A percentile compares a stretch with the other conserved stretches of the same genome.
Conservation (phyloP, 768 basidiomycete species). For the Sporobolomyces pararoseus region DNA sequence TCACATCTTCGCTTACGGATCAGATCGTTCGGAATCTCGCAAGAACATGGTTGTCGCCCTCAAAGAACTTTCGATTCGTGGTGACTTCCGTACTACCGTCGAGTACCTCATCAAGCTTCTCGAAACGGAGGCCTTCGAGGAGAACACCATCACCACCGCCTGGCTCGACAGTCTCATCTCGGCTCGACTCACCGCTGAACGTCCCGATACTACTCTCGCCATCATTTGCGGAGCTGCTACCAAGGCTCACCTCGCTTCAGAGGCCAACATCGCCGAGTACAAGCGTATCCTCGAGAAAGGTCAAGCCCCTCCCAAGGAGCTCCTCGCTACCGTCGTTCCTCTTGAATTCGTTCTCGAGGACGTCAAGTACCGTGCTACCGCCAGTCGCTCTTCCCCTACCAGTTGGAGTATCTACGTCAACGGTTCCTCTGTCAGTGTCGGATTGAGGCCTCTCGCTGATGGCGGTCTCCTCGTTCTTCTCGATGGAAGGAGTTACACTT, state of each 20-base stretch:
- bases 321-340: constrained; percentile 75
- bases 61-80: constrained; percentile 96
- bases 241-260: constrained; percentile 85
- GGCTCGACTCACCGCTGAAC: constrained; percentile 92
- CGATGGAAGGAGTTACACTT: constrained; percentile 90
- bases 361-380: constrained; percentile 89
- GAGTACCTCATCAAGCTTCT: constrained; percentile 98
- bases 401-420: constrained; percentile 95
- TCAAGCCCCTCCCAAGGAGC: constrained; percentile 89
- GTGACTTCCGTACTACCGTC: constrained; percentile 96
- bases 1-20: constrained; percentile 94
- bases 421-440: constrained; percentile 86
- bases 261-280: constrained; percentile 87
- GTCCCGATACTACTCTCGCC: constrained; percentile 85
- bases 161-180: constrained; percentile 98
- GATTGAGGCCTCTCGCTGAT: constrained; percentile 85
- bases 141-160: constrained; percentile 96
- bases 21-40: constrained; percentile 86
- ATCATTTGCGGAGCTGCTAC: constrained; percentile 94
- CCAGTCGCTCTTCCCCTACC: constrained; percentile 79
- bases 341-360: constrained; percentile 86
- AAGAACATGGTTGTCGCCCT: constrained; percentile 99
- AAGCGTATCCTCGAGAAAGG: constrained; percentile 95
- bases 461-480: constrained; percentile 88
- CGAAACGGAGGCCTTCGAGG: constrained; percentile 90